These are phyloP conservation scores for Tylopilus vinaceipallidus DNA, from an alignment of 768 basidiomycete species.

Conservation along the genomic window DNA sequence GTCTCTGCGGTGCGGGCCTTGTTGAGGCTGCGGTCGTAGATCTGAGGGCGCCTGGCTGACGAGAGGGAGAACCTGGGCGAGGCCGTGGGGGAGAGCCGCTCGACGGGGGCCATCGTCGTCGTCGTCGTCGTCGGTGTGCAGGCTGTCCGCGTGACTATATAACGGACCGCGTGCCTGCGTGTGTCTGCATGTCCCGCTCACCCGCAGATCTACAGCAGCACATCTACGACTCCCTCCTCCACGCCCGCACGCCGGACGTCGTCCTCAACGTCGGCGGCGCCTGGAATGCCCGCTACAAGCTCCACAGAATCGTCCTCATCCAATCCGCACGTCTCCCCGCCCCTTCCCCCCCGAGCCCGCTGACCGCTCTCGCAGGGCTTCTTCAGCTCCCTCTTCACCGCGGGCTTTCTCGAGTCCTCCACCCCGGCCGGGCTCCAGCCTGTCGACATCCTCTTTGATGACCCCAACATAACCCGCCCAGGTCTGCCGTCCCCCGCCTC, in stretches of 20 bases:
- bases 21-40: conserved; percentile 88
- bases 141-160: too few relatives aligned
- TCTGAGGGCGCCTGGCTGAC: conserved; percentile 54
- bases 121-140: too few relatives aligned
- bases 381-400: conserved; percentile 84
- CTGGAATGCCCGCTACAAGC: conserved; percentile 71
- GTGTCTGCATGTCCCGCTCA: too few relatives aligned
- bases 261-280: conserved; percentile 64
- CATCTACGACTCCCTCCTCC: conserved; percentile 71
- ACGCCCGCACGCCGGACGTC: conserved; percentile 75
- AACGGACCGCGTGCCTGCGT: too few relatives aligned
- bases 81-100: too few relatives aligned
- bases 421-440: conserved; percentile 39
- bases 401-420: conserved; percentile 68
- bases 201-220: conserved; percentile 76
- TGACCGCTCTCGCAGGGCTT: conserved; percentile 58
- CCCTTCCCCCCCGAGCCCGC: background rate
- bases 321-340: conserved; percentile 61
- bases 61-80: conserved; percentile 55
- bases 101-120: conserved; percentile 34
- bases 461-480: conserved; percentile 84
- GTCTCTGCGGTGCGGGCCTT: conserved; percentile 86
- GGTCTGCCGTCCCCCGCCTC: conserved; percentile 45
- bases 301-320: conserved; percentile 85
- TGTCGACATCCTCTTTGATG: conserved; percentile 74